Evolutionary conservation across 495 filamentous ascomycete genomes (phyloP), one percentile per base, ranked within the genome.

Genomic region (Margaritispora aquatica): DNA sequence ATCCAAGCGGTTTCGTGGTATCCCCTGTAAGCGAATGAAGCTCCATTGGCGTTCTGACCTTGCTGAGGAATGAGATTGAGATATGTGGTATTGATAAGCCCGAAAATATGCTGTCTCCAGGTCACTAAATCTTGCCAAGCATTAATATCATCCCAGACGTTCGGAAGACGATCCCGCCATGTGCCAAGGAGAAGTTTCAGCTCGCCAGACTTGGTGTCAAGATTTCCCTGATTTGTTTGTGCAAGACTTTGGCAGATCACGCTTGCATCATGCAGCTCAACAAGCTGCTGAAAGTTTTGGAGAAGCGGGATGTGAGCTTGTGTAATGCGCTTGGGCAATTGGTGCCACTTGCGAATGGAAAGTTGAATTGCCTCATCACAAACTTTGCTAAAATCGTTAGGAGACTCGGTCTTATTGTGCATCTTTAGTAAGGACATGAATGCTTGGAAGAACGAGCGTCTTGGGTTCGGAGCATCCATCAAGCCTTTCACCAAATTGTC

Each of bases 1-100:
- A 97, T 99, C 95, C 95, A 99, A 2, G 95, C 95, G 1, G 94
- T 99, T 70, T 99, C 95, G 65, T 99, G 95, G 66, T 95, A 97
- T 51, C 95, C 95, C 47, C 95, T 84, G 67, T 97, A 99, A 0
- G 94, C 95, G 68, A 91, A 97, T 3, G 92, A 97, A 15, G 77
- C 78, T 17, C 79, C 80, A 61, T 91, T 96, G 19, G 90, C 83
- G 58, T 86, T 91, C 70, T 87, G 88, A 13, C 84, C 84, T 66
- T 92, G 86, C 17, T 80, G 87, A 2, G 90, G 95, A 26, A 97
- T 72, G 57, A 99, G 80, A 24, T 84, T 82, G 2, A 99, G 84
- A 67, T 99, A 99, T 0, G 90, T 96, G 11, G 77, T 81, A 68
- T 99, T 99, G 74, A 99, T 99, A 13, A 97, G 83, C 52, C 92